Evolutionary conservation across 2,329 filamentous ascomycete genomes (phyloP), one percentile per base, ranked within the genome.

Genomic region (Dothideomycetidae sp.): DNA sequence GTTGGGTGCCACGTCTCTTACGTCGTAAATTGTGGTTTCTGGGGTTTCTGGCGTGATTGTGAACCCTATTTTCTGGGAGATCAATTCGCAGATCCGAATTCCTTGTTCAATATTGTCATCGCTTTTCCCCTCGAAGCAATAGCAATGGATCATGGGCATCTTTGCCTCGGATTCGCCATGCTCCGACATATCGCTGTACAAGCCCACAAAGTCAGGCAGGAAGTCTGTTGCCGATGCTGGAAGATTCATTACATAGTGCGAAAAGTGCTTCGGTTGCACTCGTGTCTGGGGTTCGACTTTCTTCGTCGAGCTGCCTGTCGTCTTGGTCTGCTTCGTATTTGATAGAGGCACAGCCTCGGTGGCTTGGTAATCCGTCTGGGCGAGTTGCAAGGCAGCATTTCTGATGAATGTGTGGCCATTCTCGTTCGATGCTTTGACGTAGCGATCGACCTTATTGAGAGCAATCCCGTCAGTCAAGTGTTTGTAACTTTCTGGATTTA

Each of bases 231-330:
- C 88, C 1, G 76, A 81, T 1, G 86, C 90, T 1, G 90, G 90
- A 11, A 98, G 77, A 60, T 98, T 98, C 83, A 98, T 94, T 47
- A 96, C 81, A 56, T 86, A 98, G 63, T 96, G 90, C n/a, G 76
- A 71, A 54, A 96, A 82, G 26, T 78, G 77, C 2, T 69, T 68
- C 2, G 88, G 88, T 31, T 85, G 66, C 9, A 48, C 38, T 12
- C 66, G 41, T 1, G 52, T 60, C 41, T 58, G 55, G 21, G 61
- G 37, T 31, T 60, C 51, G 16, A 49, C 43, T n/a, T 50, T 49
- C 10, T 55, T 53, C 3, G 48, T 28, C 18, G 30, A 43, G 2
- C 35, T 23, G 4, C 50, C 47, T 7, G 7, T 26, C 36, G 49
- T 51, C 10, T 47, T 47, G 5, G 53, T 53, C 10, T 45, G 33